Conservation (phyloP, 345 rosid species). For the Excoecaria agallocha region DNA sequence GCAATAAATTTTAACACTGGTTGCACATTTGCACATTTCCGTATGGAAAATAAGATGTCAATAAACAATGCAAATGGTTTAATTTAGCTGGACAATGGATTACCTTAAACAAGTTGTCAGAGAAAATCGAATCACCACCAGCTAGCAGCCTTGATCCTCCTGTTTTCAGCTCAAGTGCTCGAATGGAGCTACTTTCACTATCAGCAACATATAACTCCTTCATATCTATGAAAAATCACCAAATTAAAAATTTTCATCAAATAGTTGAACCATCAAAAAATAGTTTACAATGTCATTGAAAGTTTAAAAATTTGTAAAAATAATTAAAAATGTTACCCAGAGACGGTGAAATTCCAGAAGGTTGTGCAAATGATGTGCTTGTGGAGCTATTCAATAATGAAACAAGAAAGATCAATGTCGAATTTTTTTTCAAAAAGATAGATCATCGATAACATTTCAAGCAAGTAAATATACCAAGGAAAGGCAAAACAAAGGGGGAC, state of each 20-base stretch:
- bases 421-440: background rate
- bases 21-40: background rate
- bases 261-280: background rate
- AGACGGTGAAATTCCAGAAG: conserved; percentile 80
- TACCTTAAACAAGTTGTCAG: conserved; percentile 89
- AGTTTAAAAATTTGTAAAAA: conserved; percentile 7
- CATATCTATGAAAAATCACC: conserved; percentile 42
- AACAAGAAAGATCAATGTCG: conserved; percentile 15
- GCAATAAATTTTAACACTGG: background rate
- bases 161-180: conserved; percentile 75
- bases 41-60: background rate
- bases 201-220: conserved; percentile 78
- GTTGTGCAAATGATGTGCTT: conserved; percentile 86
- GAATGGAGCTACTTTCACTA: conserved; percentile 95
- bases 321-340: conserved; percentile 46
- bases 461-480: background rate
- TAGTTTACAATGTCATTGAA: background rate
- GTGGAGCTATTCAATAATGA: conserved; percentile 51
- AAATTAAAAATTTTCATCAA: background rate
- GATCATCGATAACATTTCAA: background rate
- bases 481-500: background rate
- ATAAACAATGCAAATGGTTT: conserved; percentile 12
- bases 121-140: conserved; percentile 81
- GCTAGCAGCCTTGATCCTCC: conserved; percentile 83
- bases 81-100: conserved; percentile 6